Evolutionary conservation across 768 basidiomycete genomes (phyloP).

Genomic region (Galerina sulciceps): DNA sequence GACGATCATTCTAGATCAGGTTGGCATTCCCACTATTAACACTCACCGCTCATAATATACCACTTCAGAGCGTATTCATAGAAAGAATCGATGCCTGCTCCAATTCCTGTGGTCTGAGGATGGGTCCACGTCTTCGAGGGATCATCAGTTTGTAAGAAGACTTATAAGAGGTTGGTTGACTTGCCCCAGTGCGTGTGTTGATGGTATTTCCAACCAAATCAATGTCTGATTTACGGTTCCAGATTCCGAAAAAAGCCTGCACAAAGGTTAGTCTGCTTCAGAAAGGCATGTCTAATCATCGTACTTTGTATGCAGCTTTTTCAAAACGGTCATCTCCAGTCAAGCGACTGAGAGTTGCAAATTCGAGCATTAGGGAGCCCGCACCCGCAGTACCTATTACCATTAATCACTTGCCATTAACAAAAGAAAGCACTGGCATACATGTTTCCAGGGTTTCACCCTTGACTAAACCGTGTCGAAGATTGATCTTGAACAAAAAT

Average conservation of each 20-base stretch:
- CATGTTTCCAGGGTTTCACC: conserved; percentile 88
- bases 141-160: not conserved
- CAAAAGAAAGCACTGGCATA: conserved; percentile 39
- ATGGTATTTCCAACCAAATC: conserved; percentile 90
- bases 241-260: conserved; percentile 86
- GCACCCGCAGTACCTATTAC: conserved; percentile 85
- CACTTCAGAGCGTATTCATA: conserved; percentile 94
- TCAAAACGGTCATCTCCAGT: conserved; percentile 92
- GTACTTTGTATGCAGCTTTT: conserved; percentile 74
- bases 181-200: conserved; percentile 79
- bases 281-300: not conserved
- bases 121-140: conserved; percentile 65
- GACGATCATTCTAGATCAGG: conserved; percentile 5
- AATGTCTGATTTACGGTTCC: conserved; percentile 88
- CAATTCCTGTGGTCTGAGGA: conserved; percentile 81
- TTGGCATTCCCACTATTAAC: not conserved
- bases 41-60: conserved; percentile 81
- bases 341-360: conserved; percentile 88
- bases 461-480: conserved; percentile 74
- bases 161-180: conserved; percentile 22
- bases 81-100: conserved; percentile 95
- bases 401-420: not conserved
- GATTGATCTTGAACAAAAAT: conserved; percentile 64
- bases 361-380: conserved; percentile 91
- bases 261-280: not conserved